These are phyloP conservation scores for Saccharomyces pastorianus DNA, from an alignment of 1,139 yeast species.

Conservation along the genomic window DNA sequence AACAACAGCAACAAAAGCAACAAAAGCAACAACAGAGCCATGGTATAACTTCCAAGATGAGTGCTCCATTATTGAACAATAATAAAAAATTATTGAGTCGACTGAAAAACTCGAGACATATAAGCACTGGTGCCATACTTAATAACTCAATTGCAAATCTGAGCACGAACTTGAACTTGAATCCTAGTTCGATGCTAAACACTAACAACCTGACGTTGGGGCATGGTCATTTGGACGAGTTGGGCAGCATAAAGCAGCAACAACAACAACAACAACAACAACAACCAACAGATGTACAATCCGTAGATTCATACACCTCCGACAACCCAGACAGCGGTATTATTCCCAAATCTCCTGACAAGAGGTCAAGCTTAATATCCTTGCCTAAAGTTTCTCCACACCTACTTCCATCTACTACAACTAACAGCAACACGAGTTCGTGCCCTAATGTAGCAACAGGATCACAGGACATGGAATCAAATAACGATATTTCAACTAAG, in stretches of 20 bases:
- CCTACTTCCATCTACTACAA: background rate
- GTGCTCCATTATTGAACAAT: slow-evolving; percentile 28
- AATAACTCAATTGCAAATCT: slow-evolving; percentile 5
- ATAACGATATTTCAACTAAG: slow-evolving; percentile 7
- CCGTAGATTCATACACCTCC: slow-evolving; percentile 21
- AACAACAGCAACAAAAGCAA: slow-evolving; percentile 3
- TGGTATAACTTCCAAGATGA: slow-evolving; percentile 28
- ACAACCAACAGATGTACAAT: slow-evolving; percentile 18
- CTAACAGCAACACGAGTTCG: background rate
- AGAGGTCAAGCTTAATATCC: slow-evolving; percentile 20
- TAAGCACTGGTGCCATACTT: slow-evolving; percentile 29
- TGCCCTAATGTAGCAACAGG: background rate
- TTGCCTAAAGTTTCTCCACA: slow-evolving; percentile 10
- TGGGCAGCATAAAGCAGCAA: slow-evolving; percentile 6
- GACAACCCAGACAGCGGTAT: slow-evolving; percentile 10
- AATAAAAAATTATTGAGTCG: slow-evolving; percentile 27
- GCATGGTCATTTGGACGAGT: background rate
- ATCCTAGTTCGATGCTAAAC: slow-evolving; percentile 7
- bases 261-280: slow-evolving; percentile 10
- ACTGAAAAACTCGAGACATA: slow-evolving; percentile 29
- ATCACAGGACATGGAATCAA: background rate
- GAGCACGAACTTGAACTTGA: slow-evolving; percentile 4
- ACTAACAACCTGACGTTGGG: slow-evolving; percentile 2
- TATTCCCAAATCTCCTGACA: slow-evolving; percentile 22
- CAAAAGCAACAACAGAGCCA: slow-evolving; percentile 7